Conservation (phyloP, 2,329 filamentous ascomycete species). For the Gnomoniopsis smithogilvyi region DNA sequence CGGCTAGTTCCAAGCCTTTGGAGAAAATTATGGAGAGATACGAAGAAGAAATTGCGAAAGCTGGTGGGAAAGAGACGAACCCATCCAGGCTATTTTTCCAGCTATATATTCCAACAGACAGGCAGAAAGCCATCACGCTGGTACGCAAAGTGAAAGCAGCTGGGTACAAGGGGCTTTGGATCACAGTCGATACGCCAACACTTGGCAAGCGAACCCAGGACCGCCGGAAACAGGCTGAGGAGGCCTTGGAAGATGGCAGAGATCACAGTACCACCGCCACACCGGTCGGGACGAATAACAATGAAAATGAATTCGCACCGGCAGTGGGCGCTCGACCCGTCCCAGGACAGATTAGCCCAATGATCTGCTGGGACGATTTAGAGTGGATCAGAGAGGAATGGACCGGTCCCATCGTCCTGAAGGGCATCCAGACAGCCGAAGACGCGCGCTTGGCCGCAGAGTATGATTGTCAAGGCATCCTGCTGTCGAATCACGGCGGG, state of each 20-base stretch:
- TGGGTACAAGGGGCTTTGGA: constrained; percentile 35
- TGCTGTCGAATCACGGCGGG: constrained; percentile 19
- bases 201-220: constrained; percentile 20
- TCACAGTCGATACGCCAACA: constrained; percentile 32
- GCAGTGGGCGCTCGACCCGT: constrained; percentile 11
- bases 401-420: constrained; percentile 24
- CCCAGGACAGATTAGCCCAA: constrained; percentile 15
- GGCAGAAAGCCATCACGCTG: constrained; percentile 29
- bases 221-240: constrained; percentile 21
- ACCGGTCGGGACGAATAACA: not conserved
- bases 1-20: constrained; percentile 25
- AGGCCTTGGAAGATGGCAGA: constrained; percentile 15
- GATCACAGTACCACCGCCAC: constrained; percentile 8
- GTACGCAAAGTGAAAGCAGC: constrained; percentile 30
- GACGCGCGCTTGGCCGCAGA: constrained; percentile 16
- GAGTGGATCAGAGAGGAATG: constrained; percentile 22
- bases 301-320: constrained; percentile 16
- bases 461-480: constrained; percentile 16
- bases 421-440: constrained; percentile 18
- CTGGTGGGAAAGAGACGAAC: constrained; percentile 21
- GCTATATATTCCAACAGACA: constrained; percentile 31
- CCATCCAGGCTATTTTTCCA: constrained; percentile 28
- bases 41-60: constrained; percentile 24
- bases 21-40: constrained; percentile 34
- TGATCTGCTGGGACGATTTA: constrained; percentile 20